Evolutionary conservation across 352 stramenopile genomes (phyloP).

Genomic region (Plasmopara viticola): DNA sequence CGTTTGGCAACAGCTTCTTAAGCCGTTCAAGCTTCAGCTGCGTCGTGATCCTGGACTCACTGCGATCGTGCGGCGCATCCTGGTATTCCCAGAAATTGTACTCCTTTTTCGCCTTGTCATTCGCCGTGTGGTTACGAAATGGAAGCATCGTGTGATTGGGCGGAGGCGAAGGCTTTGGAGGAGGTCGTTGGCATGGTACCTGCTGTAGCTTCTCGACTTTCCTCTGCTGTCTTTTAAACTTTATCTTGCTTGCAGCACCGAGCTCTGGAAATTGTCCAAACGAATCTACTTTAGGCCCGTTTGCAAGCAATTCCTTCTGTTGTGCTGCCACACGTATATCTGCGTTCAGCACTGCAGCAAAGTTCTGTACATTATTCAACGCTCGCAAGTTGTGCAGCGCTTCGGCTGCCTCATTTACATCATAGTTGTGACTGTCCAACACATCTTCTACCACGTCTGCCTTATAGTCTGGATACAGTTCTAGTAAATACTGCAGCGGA

Average conservation of each 20-base stretch:
- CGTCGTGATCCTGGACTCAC: slow-evolving; percentile 49
- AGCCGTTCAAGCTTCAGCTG: slow-evolving; percentile 66
- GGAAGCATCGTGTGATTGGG: slow-evolving; percentile 19
- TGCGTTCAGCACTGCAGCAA: slow-evolving; percentile 42
- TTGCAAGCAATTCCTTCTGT: slow-evolving; percentile 16
- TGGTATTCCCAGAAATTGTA: slow-evolving; percentile 34
- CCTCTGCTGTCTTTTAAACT: slow-evolving; percentile 19
- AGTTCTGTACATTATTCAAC: slow-evolving; percentile 55
- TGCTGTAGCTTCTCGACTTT: slow-evolving; percentile 23
- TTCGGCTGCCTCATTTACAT: slow-evolving; percentile 45
- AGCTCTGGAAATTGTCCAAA: slow-evolving; percentile 52
- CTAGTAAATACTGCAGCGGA: slow-evolving; percentile 44
- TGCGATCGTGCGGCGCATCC: slow-evolving; percentile 9
- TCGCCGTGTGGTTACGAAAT: slow-evolving; percentile 5
- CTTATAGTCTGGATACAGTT: slow-evolving; percentile 51
- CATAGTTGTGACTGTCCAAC: slow-evolving; percentile 47
- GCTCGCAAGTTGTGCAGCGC: slow-evolving; percentile 53
- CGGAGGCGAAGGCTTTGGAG: slow-evolving; percentile 24
- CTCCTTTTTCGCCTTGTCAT: slow-evolving; percentile 8
- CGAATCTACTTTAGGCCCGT: slow-evolving; percentile 37
- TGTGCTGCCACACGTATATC: slow-evolving; percentile 14
- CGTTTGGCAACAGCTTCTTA: slow-evolving; percentile 42
- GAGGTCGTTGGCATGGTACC: slow-evolving; percentile 19
- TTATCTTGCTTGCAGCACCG: slow-evolving; percentile 23
- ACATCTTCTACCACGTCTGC: slow-evolving; percentile 58